phyloP scores from a whole-genome alignment of 331 rosid species.

The Malus hybrid region DNA sequence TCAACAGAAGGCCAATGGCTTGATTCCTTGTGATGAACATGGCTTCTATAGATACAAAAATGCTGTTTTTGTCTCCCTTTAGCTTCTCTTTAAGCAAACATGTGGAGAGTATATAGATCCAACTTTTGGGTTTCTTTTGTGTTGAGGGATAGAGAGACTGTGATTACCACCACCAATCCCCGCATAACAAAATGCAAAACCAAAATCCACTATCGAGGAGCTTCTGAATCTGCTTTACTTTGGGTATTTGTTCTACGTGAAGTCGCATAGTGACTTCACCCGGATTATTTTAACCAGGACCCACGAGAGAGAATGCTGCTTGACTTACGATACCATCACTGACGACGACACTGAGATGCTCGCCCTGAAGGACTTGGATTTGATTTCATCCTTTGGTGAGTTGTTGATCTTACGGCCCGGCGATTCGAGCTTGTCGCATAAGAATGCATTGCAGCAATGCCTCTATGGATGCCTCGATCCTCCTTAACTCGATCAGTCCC shows the following conservation, averaged over 20 bases:
- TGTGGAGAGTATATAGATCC: neutral
- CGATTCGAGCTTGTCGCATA: conserved; percentile 72
- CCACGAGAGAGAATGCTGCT: conserved; percentile 85
- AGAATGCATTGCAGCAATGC: conserved; percentile 66
- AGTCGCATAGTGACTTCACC: conserved; percentile 76
- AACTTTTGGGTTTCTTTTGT: neutral
- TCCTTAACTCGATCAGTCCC: too few relatives aligned
- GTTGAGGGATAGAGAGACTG: neutral
- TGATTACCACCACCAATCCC: too few relatives aligned
- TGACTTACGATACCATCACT: conserved; percentile 87
- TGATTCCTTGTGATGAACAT: conserved; percentile 35
- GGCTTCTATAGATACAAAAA: neutral
- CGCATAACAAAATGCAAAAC: too few relatives aligned
- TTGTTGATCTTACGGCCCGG: conserved; percentile 64
- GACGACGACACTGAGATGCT: conserved; percentile 95
- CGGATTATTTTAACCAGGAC: conserved; percentile 80
- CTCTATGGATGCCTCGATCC: neutral
- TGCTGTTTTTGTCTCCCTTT: conserved; percentile 4
- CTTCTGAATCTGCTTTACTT: conserved; percentile 75
- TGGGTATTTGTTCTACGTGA: conserved; percentile 77
- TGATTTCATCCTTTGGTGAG: conserved; percentile 49
- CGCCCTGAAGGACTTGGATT: conserved; percentile 74
- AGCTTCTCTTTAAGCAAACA: conserved; percentile 10
- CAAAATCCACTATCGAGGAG: conserved; percentile 30
- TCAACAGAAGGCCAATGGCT: conserved; percentile 23